Conservation (phyloP, 2,329 filamentous ascomycete genomes). For the Fusarium annulatum region DNA sequence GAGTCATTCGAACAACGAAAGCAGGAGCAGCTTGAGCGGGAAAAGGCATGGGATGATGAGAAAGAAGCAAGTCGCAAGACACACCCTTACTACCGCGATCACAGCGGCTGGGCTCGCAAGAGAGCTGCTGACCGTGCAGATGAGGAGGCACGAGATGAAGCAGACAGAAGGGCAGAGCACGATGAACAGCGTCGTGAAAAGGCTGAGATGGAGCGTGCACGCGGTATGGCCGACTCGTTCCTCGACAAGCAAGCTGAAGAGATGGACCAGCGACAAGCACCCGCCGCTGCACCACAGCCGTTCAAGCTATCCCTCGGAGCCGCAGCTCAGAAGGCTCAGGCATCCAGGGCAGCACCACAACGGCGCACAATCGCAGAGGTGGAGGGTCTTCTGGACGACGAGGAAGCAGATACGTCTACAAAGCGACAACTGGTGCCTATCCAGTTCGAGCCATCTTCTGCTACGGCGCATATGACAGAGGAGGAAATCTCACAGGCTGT, state of each 20-base stretch:
- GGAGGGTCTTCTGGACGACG: conserved; percentile 93
- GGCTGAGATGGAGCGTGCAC: conserved; percentile 80
- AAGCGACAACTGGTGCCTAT: conserved; percentile 85
- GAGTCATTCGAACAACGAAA: conserved; percentile 73
- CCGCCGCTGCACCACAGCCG: conserved; percentile 71
- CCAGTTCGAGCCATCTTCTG: conserved; percentile 77
- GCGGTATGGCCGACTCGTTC: conserved; percentile 90
- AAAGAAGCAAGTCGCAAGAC: conserved; percentile 78
- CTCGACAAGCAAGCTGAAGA: conserved; percentile 85
- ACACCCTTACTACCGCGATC: conserved; percentile 89
- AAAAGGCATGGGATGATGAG: conserved; percentile 88
- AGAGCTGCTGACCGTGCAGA: conserved; percentile 77
- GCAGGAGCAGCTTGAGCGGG: conserved; percentile 73
- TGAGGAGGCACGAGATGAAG: conserved; percentile 82
- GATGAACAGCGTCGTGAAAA: conserved; percentile 77
- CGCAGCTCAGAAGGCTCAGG: conserved; percentile 78
- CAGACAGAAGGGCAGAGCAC: conserved; percentile 81
- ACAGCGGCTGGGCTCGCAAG: conserved; percentile 84
- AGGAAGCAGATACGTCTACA: conserved; percentile 80
- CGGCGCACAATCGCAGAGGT: conserved; percentile 91
- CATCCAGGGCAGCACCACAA: conserved; percentile 65
- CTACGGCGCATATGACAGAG: conserved; percentile 75
- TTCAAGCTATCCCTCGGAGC: conserved; percentile 96
- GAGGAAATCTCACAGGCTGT: conserved; percentile 89
- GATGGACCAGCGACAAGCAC: conserved; percentile 64